These are phyloP conservation scores for Termitomyces bulborhizus DNA, from an alignment of 768 basidiomycete genomes.

Conservation along the genomic window DNA sequence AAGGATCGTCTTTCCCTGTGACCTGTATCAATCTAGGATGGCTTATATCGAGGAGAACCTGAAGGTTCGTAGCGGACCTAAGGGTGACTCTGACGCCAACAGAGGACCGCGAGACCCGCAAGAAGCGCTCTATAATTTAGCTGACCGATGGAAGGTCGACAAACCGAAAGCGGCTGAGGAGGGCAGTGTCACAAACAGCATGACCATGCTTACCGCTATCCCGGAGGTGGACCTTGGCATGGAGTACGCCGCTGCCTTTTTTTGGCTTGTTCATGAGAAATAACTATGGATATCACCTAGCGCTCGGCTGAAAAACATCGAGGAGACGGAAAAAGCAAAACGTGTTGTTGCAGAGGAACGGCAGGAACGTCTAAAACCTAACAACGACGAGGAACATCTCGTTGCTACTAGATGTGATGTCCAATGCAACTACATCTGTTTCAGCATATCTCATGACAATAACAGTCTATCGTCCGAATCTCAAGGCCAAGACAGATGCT, in stretches of 20 bases:
- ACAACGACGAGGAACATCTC: constrained; percentile 75
- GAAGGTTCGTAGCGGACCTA: constrained; percentile 57
- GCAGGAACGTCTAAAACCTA: constrained; percentile 47
- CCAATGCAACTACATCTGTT: background rate
- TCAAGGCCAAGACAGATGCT: constrained; percentile 80
- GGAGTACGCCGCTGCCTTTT: constrained; percentile 63
- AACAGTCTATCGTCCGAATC: constrained; percentile 79
- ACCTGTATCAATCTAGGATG: constrained; percentile 56
- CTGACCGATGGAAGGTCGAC: constrained; percentile 58
- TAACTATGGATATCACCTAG: constrained; percentile 31
- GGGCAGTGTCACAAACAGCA: constrained; percentile 87
- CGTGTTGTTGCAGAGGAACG: constrained; percentile 73
- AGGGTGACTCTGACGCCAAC: constrained; percentile 39
- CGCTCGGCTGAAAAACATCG: constrained; percentile 88
- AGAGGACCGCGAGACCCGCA: constrained; percentile 57
- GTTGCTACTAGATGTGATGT: constrained; percentile 84
- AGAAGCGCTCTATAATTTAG: constrained; percentile 71
- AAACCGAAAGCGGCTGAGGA: constrained; percentile 67
- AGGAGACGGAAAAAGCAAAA: constrained; percentile 96
- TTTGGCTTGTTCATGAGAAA: background rate
- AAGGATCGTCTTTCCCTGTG: background rate
- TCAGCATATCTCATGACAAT: constrained; percentile 2
- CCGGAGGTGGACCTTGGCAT: constrained; percentile 98
- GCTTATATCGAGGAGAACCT: constrained; percentile 96
- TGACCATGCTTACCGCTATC: constrained; percentile 96